Percentiles rank a stretch among this genome's conserved stretches.
These are phyloP conservation scores for Trichoderma sp. DNA, from an alignment of 2,329 filamentous ascomycete species.

Conservation along the genomic window DNA sequence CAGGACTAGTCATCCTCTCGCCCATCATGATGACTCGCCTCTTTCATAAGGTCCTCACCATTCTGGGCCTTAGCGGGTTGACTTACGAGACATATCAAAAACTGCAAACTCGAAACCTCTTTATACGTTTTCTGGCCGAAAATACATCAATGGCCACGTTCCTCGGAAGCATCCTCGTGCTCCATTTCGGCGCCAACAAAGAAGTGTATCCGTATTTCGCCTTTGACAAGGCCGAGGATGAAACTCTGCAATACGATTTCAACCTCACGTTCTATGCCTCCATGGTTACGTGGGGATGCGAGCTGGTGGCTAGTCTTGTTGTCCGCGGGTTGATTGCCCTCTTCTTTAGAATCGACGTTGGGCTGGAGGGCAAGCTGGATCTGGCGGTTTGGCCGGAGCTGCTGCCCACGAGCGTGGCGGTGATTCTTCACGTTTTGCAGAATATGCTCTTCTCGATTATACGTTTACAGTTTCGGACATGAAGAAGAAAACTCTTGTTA, in stretches of 20 bases:
- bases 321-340: slow-evolving; percentile 62
- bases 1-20: slow-evolving; percentile 64
- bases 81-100: slow-evolving; percentile 68
- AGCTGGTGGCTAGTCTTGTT: slow-evolving; percentile 63
- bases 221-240: slow-evolving; percentile 57
- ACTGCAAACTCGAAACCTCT: slow-evolving; percentile 67
- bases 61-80: slow-evolving; percentile 61
- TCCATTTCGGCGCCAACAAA: slow-evolving; percentile 70
- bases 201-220: slow-evolving; percentile 72
- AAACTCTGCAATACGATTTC: slow-evolving; percentile 60
- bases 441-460: slow-evolving; percentile 75
- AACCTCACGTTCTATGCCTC: slow-evolving; percentile 66
- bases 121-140: slow-evolving; percentile 68
- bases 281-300: slow-evolving; percentile 68
- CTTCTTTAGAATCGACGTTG: slow-evolving; percentile 65
- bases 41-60: slow-evolving; percentile 59
- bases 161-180: slow-evolving; percentile 65
- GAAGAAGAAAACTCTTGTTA: neutral
- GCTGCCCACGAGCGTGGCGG: slow-evolving; percentile 66
- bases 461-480: slow-evolving; percentile 58
- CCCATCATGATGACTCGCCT: slow-evolving; percentile 65
- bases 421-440: slow-evolving; percentile 70
- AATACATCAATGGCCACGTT: slow-evolving; percentile 72
- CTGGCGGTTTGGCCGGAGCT: slow-evolving; percentile 69
- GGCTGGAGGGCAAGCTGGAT: slow-evolving; percentile 66